Evolutionary conservation across 148 eudicot genomes (phyloP), one percentile per base, ranked within the genome.

Genomic region (Chenopodium album): DNA sequence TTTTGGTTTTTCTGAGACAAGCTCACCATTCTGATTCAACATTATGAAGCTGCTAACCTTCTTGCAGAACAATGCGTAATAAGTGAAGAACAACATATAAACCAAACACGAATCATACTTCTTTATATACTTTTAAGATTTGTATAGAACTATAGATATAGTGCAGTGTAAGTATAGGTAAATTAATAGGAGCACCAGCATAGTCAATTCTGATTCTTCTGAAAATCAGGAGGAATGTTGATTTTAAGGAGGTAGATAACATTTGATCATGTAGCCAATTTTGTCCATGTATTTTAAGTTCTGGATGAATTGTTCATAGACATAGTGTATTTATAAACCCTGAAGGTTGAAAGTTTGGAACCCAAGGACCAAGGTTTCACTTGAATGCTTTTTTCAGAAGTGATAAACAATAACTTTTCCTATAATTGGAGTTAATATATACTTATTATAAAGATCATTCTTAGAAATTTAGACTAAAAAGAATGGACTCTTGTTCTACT

Each of bases 11-110:
- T 34, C 65, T 1, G 29, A 68, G 23, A 31, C 76, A 9, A 59
- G 72, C 32, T 34, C 64, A 23, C 22, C 10, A 37, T 44, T 73
- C 81, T 73, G 82, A 64, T 73, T 14, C 78, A 73, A 78, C 78
- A 23, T 52, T 31, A 52, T 34, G 37, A 34, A 79, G 65, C 74
- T 46, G 56, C 76, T 74, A 22, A 60, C n/a, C 44, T 62, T n/a
- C 60, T 23, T 20, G 29, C 44, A 3, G 48, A 17, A 46, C 47
- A 54, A 23, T 9, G 34, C 5, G 10, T 23, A 23, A n/a, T 75
- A 34, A 23, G 63, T 63, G 31, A 34, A 13, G 54, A 31, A 16
- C 44, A 83, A 73, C n/a, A 37, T 37, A 28, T 31, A 74, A 14
- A 23, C n/a, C 1, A 14, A 11, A n/a, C 23, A 26, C 16, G 14